A percentile compares a stretch with the other conserved stretches of the same genome.
Evolutionary conservation across 1,284 basidiomycete genomes (phyloP).

Genomic region (Caloboletus inedulis): DNA sequence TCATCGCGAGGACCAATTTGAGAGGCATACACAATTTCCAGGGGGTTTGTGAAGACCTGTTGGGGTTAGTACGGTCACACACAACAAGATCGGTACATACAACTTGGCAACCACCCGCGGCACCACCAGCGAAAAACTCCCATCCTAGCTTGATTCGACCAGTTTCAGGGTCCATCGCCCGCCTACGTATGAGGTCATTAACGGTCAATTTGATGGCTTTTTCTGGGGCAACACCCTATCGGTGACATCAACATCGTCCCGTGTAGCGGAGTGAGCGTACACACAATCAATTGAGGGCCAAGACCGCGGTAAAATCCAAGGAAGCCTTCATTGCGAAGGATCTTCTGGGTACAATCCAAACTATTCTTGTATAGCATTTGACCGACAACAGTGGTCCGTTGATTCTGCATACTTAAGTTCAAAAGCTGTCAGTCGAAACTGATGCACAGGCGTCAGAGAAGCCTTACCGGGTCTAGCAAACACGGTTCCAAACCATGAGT

Average conservation of each 20-base stretch:
- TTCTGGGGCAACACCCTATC: slow-evolving; percentile 94
- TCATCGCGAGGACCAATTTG: not conserved
- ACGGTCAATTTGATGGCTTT: slow-evolving; percentile 97
- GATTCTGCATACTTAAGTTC: slow-evolving; percentile 86
- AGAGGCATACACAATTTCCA: slow-evolving; percentile 80
- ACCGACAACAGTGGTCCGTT: slow-evolving; percentile 90
- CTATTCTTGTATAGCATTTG: slow-evolving; percentile 95
- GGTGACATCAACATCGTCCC: slow-evolving; percentile 9
- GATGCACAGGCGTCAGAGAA: not conserved
- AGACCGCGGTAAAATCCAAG: slow-evolving; percentile 96
- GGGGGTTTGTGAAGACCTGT: slow-evolving; percentile 92
- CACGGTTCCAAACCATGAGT: slow-evolving; percentile 7
- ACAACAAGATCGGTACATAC: slow-evolving; percentile 48
- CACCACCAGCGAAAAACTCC: slow-evolving; percentile 91
- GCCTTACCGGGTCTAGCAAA: slow-evolving; percentile 60
- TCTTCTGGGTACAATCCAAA: slow-evolving; percentile 90
- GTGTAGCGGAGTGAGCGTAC: slow-evolving; percentile 26
- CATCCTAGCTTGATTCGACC: slow-evolving; percentile 84
- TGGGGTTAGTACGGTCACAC: slow-evolving; percentile 17
- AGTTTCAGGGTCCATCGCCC: slow-evolving; percentile 90
- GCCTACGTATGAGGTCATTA: slow-evolving; percentile 87
- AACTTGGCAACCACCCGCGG: slow-evolving; percentile 96
- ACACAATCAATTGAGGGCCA: slow-evolving; percentile 88
- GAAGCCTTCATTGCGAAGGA: slow-evolving; percentile 92
- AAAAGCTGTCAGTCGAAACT: slow-evolving; percentile 1